Percentiles rank a stretch among this genome's conserved stretches.
Evolutionary conservation across 441 rosid genomes (phyloP).

Genomic region (Erodium chrysanthum): DNA sequence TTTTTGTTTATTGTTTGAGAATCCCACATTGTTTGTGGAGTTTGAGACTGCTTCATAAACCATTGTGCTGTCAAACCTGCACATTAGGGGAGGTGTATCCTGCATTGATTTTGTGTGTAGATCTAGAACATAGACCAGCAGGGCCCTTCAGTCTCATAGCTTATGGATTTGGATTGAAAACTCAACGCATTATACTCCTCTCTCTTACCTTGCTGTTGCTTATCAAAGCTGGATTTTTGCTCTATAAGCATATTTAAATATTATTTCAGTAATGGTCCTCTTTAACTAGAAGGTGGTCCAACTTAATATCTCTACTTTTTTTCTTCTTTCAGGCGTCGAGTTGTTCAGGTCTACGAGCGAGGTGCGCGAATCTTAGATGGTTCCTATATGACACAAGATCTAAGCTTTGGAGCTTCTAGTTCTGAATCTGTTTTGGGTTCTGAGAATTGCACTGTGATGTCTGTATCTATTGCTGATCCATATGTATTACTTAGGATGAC

Average conservation of each 20-base stretch:
- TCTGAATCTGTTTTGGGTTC: constrained; percentile 63
- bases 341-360: constrained; percentile 83
- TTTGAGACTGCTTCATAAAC: neutral
- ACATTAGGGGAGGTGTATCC: neutral
- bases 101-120: neutral
- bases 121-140: no score
- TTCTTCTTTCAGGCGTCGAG: constrained; percentile 65
- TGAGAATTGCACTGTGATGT: constrained; percentile 54
- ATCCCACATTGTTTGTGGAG: constrained; percentile 1
- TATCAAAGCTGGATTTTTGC: neutral
- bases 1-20: neutral
- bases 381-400: constrained; percentile 87
- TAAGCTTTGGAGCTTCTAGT: constrained; percentile 60
- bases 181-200: neutral
- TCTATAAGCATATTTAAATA: neutral
- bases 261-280: neutral
- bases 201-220: neutral
- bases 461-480: constrained; percentile 94
- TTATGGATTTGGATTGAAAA: neutral
- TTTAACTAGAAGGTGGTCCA: neutral
- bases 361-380: constrained; percentile 97
- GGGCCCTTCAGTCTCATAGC: no score
- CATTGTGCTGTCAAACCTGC: neutral
- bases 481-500: constrained; percentile 79
- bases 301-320: constrained; percentile 14